phyloP scores from a whole-genome alignment of 1,284 basidiomycete genomes.

The Apiotrichum sp. region DNA sequence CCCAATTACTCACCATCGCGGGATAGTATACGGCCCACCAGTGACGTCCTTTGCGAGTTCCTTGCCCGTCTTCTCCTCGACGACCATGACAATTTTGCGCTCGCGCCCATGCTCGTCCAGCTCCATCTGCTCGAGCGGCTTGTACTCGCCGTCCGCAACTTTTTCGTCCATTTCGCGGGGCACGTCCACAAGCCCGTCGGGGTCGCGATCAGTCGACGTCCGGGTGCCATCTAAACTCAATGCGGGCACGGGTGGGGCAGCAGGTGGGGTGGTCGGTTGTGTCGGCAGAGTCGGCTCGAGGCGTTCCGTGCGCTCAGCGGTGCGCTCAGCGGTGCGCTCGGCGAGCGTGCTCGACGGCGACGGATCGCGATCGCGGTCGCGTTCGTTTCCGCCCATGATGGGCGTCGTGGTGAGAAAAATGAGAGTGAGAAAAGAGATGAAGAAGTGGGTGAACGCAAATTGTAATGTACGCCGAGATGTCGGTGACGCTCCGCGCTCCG shows the following conservation, averaged over 20 bases:
- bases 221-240: background rate
- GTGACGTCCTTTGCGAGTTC: conserved; percentile 34
- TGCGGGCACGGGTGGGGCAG: background rate
- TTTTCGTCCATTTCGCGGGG: conserved; percentile 2
- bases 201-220: background rate
- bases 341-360: conserved; percentile 8
- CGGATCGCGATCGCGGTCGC: background rate
- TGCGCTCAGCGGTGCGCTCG: background rate
- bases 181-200: background rate
- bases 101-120: conserved; percentile 25
- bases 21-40: conserved; percentile 37
- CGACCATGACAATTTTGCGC: conserved; percentile 36
- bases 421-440: no score
- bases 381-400: no score
- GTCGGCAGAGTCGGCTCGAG: background rate
- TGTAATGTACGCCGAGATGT: no score
- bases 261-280: background rate
- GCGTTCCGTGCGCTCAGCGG: background rate
- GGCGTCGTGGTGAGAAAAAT: no score
- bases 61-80: conserved; percentile 37
- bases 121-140: conserved; percentile 17
- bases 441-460: no score
- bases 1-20: conserved; percentile 35
- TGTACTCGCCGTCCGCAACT: conserved; percentile 3
- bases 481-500: no score